Evolutionary conservation across 139 green algal species (phyloP).

Genomic region (Auxenochlorella pyrenoidosa): DNA sequence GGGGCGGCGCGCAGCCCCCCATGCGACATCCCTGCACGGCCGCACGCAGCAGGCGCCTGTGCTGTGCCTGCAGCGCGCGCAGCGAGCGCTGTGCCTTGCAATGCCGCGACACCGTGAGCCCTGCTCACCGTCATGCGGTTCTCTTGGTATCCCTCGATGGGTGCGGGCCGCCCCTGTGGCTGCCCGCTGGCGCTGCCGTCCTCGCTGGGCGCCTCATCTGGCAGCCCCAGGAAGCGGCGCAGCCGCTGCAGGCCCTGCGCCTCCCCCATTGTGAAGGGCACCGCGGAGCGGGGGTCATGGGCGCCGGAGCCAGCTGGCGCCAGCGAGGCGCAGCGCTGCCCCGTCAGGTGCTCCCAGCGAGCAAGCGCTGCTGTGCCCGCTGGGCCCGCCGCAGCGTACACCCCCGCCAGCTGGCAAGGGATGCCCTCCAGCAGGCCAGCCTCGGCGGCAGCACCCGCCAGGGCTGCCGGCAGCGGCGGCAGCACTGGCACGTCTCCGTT

Average conservation of each 20-base stretch:
- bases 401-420: background rate
- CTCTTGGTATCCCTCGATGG: slow-evolving; percentile 24
- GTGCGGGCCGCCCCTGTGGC: background rate
- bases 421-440: background rate
- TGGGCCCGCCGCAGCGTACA: slow-evolving; percentile 26
- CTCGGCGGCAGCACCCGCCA: background rate
- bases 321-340: background rate
- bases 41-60: too few species aligned
- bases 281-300: background rate
- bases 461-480: background rate
- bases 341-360: background rate
- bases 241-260: slow-evolving; percentile 20
- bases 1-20: too few species aligned
- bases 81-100: too few species aligned
- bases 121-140: slow-evolving; percentile 31
- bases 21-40: too few species aligned
- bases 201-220: background rate
- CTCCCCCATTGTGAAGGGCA: slow-evolving; percentile 26
- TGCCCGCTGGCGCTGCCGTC: background rate
- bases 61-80: too few species aligned
- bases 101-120: too few species aligned
- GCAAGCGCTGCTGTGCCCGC: background rate
- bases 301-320: background rate
- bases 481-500: background rate
- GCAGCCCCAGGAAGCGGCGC: slow-evolving; percentile 19